Conservation (phyloP, 2,329 filamentous ascomycete genomes). For the Pseudonectria foliicola region DNA sequence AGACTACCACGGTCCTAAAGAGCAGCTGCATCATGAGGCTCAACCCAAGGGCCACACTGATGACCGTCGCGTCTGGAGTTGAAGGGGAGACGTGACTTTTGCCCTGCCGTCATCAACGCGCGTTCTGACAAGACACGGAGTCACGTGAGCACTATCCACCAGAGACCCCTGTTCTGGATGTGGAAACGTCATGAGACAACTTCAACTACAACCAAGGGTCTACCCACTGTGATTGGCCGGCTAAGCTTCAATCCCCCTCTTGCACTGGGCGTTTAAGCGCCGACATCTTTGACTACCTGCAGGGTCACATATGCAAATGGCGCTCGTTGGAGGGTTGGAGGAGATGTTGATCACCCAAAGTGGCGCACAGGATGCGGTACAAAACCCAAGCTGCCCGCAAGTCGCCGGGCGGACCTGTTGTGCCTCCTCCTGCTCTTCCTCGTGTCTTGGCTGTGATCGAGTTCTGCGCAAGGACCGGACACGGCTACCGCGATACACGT, state of each 20-base stretch:
- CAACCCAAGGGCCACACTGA: slow-evolving; percentile 1
- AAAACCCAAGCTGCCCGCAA: slow-evolving; percentile 18
- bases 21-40: slow-evolving; percentile 14
- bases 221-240: slow-evolving; percentile 15
- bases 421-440: slow-evolving; percentile 1
- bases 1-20: neutral
- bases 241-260: slow-evolving; percentile 16
- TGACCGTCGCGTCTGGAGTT: slow-evolving; percentile 13
- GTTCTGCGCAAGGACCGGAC: neutral
- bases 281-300: slow-evolving; percentile 18
- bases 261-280: slow-evolving; percentile 23
- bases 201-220: slow-evolving; percentile 19
- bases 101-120: slow-evolving; percentile 11
- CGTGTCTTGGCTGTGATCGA: neutral
- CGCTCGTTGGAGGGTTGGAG: slow-evolving; percentile 16
- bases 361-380: slow-evolving; percentile 16
- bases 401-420: slow-evolving; percentile 7
- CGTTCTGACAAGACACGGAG: slow-evolving; percentile 13
- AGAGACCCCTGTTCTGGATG: slow-evolving; percentile 16
- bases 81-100: slow-evolving; percentile 13
- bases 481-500: too few relatives aligned
- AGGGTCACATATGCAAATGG: slow-evolving; percentile 18
- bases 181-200: slow-evolving; percentile 15
- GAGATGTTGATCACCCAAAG: slow-evolving; percentile 16
- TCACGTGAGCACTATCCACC: slow-evolving; percentile 15